These are phyloP conservation scores for Neofusicoccum kwambonambiense DNA, from an alignment of 2,329 filamentous ascomycete species.

Conservation along the genomic window DNA sequence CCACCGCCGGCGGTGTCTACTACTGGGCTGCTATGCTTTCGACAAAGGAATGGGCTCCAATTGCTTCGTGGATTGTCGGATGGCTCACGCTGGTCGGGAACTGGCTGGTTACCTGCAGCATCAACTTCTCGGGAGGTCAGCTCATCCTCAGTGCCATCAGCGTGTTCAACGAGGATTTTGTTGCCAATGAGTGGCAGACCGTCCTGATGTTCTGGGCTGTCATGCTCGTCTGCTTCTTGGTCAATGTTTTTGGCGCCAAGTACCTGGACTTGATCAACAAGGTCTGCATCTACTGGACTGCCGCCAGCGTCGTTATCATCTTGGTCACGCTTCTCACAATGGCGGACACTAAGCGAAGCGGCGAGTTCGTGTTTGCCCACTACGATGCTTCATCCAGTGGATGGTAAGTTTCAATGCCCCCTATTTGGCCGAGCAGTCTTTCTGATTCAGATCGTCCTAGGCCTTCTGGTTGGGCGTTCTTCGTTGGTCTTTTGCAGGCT, in stretches of 20 bases:
- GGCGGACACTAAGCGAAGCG: slow-evolving; percentile 58
- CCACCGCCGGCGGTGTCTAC: slow-evolving; percentile 68
- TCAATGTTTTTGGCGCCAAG: slow-evolving; percentile 64
- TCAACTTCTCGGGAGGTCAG: slow-evolving; percentile 72
- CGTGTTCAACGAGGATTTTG: slow-evolving; percentile 69
- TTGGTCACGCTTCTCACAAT: slow-evolving; percentile 63
- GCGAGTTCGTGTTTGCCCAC: slow-evolving; percentile 65
- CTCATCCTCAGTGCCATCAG: slow-evolving; percentile 66
- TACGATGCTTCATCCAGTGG: slow-evolving; percentile 66
- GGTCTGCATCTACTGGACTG: slow-evolving; percentile 72
- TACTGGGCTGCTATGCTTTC: slow-evolving; percentile 68
- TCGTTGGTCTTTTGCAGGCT: slow-evolving; percentile 67
- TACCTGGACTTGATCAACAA: slow-evolving; percentile 70
- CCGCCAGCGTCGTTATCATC: slow-evolving; percentile 65
- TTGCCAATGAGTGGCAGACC: slow-evolving; percentile 67
- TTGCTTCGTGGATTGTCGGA: slow-evolving; percentile 68
- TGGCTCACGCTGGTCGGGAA: slow-evolving; percentile 73
- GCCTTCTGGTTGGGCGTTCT: slow-evolving; percentile 70
- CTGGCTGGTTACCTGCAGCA: slow-evolving; percentile 64
- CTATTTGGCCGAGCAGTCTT: slow-evolving; percentile 16
- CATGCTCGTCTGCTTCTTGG: slow-evolving; percentile 61
- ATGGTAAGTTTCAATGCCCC: slow-evolving; percentile 45
- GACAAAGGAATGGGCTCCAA: slow-evolving; percentile 63
- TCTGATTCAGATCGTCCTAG: slow-evolving; percentile 26
- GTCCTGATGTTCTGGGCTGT: slow-evolving; percentile 71